phyloP scores from a whole-genome alignment of 148 eudicot genomes.

The Silene conica region DNA sequence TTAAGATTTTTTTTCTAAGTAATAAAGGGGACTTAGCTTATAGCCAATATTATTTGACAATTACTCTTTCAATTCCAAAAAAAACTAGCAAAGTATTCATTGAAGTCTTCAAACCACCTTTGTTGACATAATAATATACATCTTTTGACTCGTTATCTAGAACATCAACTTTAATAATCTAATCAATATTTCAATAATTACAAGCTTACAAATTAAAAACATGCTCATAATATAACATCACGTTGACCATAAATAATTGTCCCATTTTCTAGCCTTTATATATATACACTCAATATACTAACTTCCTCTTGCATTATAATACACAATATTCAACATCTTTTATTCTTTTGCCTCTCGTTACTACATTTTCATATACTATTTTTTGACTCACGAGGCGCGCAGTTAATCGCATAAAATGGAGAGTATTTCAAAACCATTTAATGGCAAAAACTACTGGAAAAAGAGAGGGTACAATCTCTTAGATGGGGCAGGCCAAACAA shows the following conservation, averaged over 20 bases:
- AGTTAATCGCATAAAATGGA: conserved; percentile 22
- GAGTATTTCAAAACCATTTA: conserved; percentile 27
- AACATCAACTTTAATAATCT: background rate
- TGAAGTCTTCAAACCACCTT: background rate
- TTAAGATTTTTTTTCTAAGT: too few relatives aligned
- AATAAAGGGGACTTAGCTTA: too few relatives aligned
- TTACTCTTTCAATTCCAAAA: background rate
- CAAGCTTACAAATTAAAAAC: background rate
- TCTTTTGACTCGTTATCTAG: background rate
- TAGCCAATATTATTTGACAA: background rate
- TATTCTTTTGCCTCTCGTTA: background rate
- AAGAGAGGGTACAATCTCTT: conserved; percentile 41
- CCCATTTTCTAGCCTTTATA: background rate
- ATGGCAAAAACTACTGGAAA: conserved; percentile 38
- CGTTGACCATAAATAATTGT: background rate
- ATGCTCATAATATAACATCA: background rate
- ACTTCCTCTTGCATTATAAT: background rate
- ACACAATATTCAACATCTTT: background rate
- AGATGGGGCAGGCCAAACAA: conserved; percentile 17
- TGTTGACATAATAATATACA: background rate
- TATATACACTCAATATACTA: background rate
- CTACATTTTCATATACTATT: background rate
- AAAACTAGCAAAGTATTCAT: background rate
- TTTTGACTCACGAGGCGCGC: too few relatives aligned
- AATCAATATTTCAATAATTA: background rate